Conservation (phyloP, 129 eudicot species). For the Chrysanthemum makinoi region DNA sequence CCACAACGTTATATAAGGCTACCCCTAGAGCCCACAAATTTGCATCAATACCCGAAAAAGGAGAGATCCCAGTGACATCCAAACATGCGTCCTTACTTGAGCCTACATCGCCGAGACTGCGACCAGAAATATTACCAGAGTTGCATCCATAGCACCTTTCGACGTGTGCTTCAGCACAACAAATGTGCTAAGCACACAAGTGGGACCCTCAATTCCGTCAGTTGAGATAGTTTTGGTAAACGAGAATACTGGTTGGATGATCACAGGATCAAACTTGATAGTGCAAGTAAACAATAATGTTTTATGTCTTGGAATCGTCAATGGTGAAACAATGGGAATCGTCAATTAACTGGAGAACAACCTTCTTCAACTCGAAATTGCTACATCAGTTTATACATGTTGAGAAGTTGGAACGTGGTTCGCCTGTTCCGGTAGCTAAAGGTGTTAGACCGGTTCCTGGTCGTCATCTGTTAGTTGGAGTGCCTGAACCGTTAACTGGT, state of each 20-base stretch:
- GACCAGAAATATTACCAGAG: too few species aligned
- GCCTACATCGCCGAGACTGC: too few species aligned
- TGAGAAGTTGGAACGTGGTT: slow-evolving; percentile 66
- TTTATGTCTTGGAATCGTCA: slow-evolving; percentile 49
- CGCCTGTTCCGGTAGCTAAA: slow-evolving; percentile 76
- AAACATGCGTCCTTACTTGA: too few species aligned
- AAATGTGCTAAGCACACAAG: slow-evolving; percentile 35
- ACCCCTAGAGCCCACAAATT: too few species aligned
- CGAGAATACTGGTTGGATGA: slow-evolving; percentile 38
- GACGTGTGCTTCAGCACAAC: too few species aligned
- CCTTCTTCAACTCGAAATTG: slow-evolving; percentile 65
- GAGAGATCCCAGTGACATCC: too few species aligned
- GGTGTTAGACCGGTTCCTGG: slow-evolving; percentile 87
- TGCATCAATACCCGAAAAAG: too few species aligned
- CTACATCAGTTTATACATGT: slow-evolving; percentile 71
- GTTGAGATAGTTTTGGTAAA: slow-evolving; percentile 48
- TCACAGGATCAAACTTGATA: slow-evolving; percentile 63
- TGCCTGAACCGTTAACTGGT: slow-evolving; percentile 71
- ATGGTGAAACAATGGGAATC: slow-evolving; percentile 49
- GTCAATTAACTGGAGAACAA: slow-evolving; percentile 52
- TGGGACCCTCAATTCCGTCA: slow-evolving; percentile 49
- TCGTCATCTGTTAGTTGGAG: slow-evolving; percentile 73
- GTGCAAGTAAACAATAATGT: slow-evolving; percentile 45
- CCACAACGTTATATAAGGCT: too few species aligned
- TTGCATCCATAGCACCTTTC: too few species aligned